Evolutionary conservation across 2,329 filamentous ascomycete genomes (phyloP).

Genomic region (Ascochyta clinopodiicola): DNA sequence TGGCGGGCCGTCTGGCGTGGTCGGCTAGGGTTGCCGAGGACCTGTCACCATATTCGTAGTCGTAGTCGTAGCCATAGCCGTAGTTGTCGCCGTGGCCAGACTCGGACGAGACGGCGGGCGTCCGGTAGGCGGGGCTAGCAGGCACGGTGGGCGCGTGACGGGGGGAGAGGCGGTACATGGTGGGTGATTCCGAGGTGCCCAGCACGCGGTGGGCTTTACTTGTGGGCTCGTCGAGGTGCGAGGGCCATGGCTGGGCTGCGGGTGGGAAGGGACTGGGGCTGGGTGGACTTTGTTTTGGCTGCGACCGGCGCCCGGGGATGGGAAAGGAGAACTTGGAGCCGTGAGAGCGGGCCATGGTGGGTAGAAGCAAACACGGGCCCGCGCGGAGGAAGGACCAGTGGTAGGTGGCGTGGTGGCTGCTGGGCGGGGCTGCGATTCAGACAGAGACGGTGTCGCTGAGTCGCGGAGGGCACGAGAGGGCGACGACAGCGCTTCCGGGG

Average conservation of each 20-base stretch:
- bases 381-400: not conserved
- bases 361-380: slow-evolving; percentile 14
- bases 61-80: slow-evolving; percentile 29
- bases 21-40: slow-evolving; percentile 29
- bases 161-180: slow-evolving; percentile 33
- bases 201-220: slow-evolving; percentile 49
- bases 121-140: slow-evolving; percentile 41
- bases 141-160: slow-evolving; percentile 29
- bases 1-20: slow-evolving; percentile 27
- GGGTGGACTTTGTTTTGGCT: slow-evolving; percentile 24
- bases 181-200: slow-evolving; percentile 38
- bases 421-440: slow-evolving; percentile 37
- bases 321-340: slow-evolving; percentile 48
- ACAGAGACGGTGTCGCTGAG: slow-evolving; percentile 30
- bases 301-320: slow-evolving; percentile 41
- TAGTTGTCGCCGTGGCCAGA: slow-evolving; percentile 37
- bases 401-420: slow-evolving; percentile 32
- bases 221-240: slow-evolving; percentile 31
- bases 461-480: slow-evolving; percentile 20
- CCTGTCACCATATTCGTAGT: slow-evolving; percentile 30
- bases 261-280: slow-evolving; percentile 28
- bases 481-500: not conserved
- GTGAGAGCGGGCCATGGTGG: slow-evolving; percentile 34
- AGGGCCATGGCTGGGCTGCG: slow-evolving; percentile 32
- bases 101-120: slow-evolving; percentile 39